phyloP scores from a whole-genome alignment of 106 monocot genomes.

The Hemerocallis citrina region DNA sequence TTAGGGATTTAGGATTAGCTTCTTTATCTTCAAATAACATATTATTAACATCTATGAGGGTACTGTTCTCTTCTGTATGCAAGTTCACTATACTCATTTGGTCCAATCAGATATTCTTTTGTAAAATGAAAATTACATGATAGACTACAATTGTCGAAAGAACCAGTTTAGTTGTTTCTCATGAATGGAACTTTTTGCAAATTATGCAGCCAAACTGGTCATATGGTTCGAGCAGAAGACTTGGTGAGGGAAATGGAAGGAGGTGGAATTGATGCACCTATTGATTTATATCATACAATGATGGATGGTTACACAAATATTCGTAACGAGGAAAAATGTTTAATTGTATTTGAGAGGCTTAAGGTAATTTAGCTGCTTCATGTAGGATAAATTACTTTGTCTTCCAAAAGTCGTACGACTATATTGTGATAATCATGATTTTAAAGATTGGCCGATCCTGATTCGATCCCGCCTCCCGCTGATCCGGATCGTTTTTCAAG shows the following conservation, averaged over 20 bases:
- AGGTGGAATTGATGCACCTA: conserved; percentile 85
- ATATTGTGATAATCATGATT: background rate
- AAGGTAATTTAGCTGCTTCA: conserved; percentile 49
- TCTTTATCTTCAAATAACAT: too few species aligned
- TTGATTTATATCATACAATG: conserved; percentile 96
- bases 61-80: too few species aligned
- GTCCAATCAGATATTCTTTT: too few species aligned
- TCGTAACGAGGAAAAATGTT: conserved; percentile 76
- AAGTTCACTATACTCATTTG: too few species aligned
- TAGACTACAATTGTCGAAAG: background rate
- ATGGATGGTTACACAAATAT: conserved; percentile 95
- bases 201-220: conserved; percentile 64
- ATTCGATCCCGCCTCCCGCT: too few species aligned
- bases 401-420: too few species aligned
- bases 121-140: too few species aligned
- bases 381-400: background rate
- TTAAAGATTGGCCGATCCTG: too few species aligned
- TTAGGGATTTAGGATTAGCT: too few species aligned
- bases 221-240: conserved; percentile 84
- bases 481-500: too few species aligned
- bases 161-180: background rate
- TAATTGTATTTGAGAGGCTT: conserved; percentile 88
- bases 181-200: background rate
- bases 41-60: too few species aligned
- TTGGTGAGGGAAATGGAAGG: conserved; percentile 94